These are phyloP conservation scores for Poteriospumella lacustris DNA, from an alignment of 108 stramenopile genomes.

Conservation along the genomic window DNA sequence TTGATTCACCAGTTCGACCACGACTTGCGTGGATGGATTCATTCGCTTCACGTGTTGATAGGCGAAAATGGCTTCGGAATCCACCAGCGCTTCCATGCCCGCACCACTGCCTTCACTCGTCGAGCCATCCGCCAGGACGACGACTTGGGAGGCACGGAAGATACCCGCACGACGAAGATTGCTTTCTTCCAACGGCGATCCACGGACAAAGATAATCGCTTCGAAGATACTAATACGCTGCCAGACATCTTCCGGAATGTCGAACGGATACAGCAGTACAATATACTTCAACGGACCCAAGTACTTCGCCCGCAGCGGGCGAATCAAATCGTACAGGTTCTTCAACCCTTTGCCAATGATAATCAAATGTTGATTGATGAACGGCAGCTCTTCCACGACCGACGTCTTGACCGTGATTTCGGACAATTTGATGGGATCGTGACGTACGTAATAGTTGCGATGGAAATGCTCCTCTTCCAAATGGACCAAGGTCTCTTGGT, in stretches of 20 bases:
- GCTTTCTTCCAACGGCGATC: constrained; percentile 24
- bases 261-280: constrained; percentile 19
- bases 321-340: constrained; percentile 23
- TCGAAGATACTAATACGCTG: constrained; percentile 17
- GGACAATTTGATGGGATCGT: neutral
- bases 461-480: constrained; percentile 11
- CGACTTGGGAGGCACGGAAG: constrained; percentile 15
- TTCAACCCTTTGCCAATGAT: constrained; percentile 3
- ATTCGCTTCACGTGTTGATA: constrained; percentile 15
- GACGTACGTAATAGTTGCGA: neutral
- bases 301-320: constrained; percentile 19
- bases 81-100: neutral
- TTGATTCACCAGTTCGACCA: constrained; percentile 15
- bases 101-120: neutral
- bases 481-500: constrained; percentile 4
- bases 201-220: neutral
- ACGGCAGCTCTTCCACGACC: neutral
- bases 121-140: constrained; percentile 14
- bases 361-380: neutral
- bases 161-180: constrained; percentile 4
- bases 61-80: constrained; percentile 16
- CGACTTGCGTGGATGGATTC: neutral
- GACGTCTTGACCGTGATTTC: neutral
- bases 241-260: constrained; percentile 12
- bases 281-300: neutral